Evolutionary conservation across 2,329 filamentous ascomycete species (phyloP).

Genomic region (Colletotrichum agaves): DNA sequence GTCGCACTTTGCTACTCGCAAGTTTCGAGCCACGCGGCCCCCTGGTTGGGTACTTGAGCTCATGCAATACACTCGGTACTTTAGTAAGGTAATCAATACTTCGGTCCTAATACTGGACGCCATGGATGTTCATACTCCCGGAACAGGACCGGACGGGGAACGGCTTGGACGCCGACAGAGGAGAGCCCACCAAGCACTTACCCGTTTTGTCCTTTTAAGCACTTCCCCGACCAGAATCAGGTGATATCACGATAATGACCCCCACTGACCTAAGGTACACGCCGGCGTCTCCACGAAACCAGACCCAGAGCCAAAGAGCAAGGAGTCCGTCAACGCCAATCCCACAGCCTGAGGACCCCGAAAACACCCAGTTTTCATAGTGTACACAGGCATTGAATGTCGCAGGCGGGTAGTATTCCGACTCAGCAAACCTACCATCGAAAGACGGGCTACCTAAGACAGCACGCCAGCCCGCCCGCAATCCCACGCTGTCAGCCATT

Average conservation of each 20-base stretch:
- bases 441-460: not conserved
- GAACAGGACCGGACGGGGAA: slow-evolving; percentile 32
- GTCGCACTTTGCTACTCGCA: not conserved
- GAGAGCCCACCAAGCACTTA: slow-evolving; percentile 4
- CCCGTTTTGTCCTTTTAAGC: slow-evolving; percentile 23
- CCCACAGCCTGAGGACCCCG: not conserved
- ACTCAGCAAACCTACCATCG: not conserved
- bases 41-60: slow-evolving; percentile 6
- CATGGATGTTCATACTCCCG: not conserved
- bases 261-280: not conserved
- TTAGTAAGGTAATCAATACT: too few relatives aligned
- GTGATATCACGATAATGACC: slow-evolving; percentile 8
- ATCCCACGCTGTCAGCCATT: slow-evolving; percentile 19
- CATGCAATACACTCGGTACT: too few relatives aligned
- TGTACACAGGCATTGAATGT: not conserved
- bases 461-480: slow-evolving; percentile 3
- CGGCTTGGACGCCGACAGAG: slow-evolving; percentile 21
- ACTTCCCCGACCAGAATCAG: slow-evolving; percentile 20
- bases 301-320: too few relatives aligned
- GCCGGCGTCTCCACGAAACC: not conserved
- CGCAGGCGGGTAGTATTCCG: not conserved
- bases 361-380: slow-evolving; percentile 12
- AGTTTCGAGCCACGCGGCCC: slow-evolving; percentile 1
- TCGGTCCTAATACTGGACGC: not conserved
- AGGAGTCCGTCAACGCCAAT: not conserved